Conservation (phyloP, 371 early-diverging fungal genomes). For the Zopfochytrium polystomum region DNA sequence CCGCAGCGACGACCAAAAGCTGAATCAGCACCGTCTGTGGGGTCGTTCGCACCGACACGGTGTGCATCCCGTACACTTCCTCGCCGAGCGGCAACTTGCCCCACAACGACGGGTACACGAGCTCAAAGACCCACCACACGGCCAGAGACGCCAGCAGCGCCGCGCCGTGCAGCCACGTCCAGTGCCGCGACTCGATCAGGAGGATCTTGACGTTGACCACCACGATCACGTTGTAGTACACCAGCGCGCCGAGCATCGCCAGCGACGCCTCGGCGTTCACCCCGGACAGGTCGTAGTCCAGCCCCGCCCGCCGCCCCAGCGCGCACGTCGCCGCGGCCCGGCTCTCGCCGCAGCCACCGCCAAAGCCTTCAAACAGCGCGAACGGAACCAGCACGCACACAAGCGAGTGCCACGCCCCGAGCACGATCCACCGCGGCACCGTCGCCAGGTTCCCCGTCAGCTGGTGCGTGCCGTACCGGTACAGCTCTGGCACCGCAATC, state of each 20-base stretch:
- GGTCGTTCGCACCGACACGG: too few species aligned
- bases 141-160: background rate
- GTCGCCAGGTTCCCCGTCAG: slow-evolving; percentile 26
- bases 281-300: slow-evolving; percentile 16
- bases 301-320: background rate
- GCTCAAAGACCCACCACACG: background rate
- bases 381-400: slow-evolving; percentile 25
- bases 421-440: slow-evolving; percentile 27
- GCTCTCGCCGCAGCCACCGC: background rate
- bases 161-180: slow-evolving; percentile 17
- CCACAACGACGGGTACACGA: background rate
- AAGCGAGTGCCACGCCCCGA: slow-evolving; percentile 25
- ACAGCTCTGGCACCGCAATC: slow-evolving; percentile 36
- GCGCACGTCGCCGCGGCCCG: background rate
- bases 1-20: too few species aligned
- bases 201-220: slow-evolving; percentile 27
- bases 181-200: slow-evolving; percentile 20
- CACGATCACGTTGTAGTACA: slow-evolving; percentile 23
- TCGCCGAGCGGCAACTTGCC: background rate
- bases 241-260: slow-evolving; percentile 19
- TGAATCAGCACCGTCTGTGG: too few species aligned
- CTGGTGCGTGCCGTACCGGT: slow-evolving; percentile 29
- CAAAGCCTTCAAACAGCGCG: slow-evolving; percentile 23
- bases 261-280: slow-evolving; percentile 19
- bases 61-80: too few species aligned